Evolutionary conservation across 331 rosid genomes (phyloP), one percentile per base, ranked within the genome.

Genomic region (Cydonia oblonga): DNA sequence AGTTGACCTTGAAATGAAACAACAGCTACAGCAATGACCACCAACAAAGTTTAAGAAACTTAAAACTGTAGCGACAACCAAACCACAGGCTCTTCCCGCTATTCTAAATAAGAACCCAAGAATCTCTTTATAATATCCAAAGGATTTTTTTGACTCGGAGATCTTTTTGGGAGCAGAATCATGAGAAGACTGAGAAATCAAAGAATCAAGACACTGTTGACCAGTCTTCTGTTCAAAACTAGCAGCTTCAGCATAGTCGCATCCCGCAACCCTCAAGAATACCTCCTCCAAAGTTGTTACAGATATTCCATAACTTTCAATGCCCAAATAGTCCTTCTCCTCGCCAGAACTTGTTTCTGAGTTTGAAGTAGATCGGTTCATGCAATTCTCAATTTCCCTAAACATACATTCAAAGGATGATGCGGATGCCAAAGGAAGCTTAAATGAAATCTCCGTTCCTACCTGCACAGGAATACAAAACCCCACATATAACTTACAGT

Each of bases 211-310:
- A 57, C 76, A 51, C 64, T 6, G 72, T 52, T 76, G 38, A 60
- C 42, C 71, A 24, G 73, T 64, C 62, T 81, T 76, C 70, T 75
- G 88, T 78, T 86, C 90, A 58, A 81, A 75, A 76, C 81, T 70
- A 77, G 85, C 92, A 68, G 74, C 88, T 62, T 84, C 93, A 44
- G 83, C 88, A 77, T 81, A 84, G 73, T 90, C 92, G 51, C 87
- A 87, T 70, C 97, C 97, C 3, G 97, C 97, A 85, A 93, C 98
- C 82, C 91, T 88, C 80, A 93, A 75, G 82, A 93, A 93, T 65
- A 91, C 98, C 88, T 93, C 98, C 88, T 93, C 98, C 66, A 93
- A 84, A 80, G 98, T 93, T 74, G 98, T 93, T 63, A 93, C 97
- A 28, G 98, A 93, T 78, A 93, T 93, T 74, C 98, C 98, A 68